These are phyloP conservation scores for Lyophyllum decastes DNA, from an alignment of 768 basidiomycete genomes.

Conservation along the genomic window DNA sequence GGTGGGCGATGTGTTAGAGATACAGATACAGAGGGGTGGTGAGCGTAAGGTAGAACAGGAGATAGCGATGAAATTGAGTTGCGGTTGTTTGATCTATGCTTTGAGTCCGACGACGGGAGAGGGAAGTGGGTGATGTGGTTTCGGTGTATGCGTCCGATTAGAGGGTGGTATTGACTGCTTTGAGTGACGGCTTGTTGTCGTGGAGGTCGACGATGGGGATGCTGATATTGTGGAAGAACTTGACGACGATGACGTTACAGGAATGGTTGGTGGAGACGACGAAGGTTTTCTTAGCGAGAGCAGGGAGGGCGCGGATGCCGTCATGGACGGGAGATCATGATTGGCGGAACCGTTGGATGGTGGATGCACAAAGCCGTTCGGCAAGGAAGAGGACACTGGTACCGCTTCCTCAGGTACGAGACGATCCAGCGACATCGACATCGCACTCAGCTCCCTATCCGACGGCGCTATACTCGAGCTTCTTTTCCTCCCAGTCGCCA, in stretches of 20 bases:
- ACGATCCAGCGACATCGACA: constrained; percentile 16
- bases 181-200: constrained; percentile 1
- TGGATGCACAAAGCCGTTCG: constrained; percentile 16
- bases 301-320: constrained; percentile 17
- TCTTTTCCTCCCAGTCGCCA: constrained; percentile 46
- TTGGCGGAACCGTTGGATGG: constrained; percentile 9
- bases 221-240: constrained; percentile 3
- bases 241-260: background rate
- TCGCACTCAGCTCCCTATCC: constrained; percentile 23
- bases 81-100: constrained; percentile 19
- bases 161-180: constrained; percentile 13
- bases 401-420: background rate
- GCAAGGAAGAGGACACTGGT: constrained; percentile 9
- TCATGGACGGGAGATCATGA: constrained; percentile 9
- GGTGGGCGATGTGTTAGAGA: constrained; percentile 9
- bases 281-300: constrained; percentile 6
- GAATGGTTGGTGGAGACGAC: background rate
- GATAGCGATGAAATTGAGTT: background rate
- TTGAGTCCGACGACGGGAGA: constrained; percentile 28
- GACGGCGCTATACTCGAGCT: constrained; percentile 36
- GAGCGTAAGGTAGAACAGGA: background rate
- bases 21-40: constrained; percentile 9
- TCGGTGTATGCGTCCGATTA: constrained; percentile 22
- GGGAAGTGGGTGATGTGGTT: constrained; percentile 21
- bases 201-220: constrained; percentile 3